Conservation (phyloP, 2,329 filamentous ascomycete species). For the Epichloe sylvatica region DNA sequence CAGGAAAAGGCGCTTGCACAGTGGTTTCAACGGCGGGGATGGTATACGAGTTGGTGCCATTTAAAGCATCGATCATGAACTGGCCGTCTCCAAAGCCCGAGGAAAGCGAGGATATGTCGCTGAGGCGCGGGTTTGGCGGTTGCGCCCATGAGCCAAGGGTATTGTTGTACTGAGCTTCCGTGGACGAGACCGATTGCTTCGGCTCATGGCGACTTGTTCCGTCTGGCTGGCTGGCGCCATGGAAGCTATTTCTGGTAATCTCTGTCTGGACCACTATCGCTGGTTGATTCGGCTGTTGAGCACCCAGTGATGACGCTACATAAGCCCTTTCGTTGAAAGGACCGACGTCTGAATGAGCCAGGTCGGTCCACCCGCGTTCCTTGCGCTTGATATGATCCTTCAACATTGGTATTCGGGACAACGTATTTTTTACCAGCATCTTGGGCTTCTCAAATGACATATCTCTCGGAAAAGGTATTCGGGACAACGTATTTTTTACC, state of each 20-base stretch:
- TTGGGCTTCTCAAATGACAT: slow-evolving; percentile 2
- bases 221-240: background rate
- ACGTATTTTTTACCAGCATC: slow-evolving; percentile 7
- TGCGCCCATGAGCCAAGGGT: slow-evolving; percentile 9
- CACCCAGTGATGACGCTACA: background rate
- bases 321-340: slow-evolving; percentile 6
- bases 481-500: slow-evolving; percentile 9
- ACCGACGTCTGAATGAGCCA: slow-evolving; percentile 17
- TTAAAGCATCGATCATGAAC: slow-evolving; percentile 27
- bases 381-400: slow-evolving; percentile 16
- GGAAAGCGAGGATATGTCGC: slow-evolving; percentile 45
- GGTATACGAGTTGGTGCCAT: slow-evolving; percentile 14
- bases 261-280: slow-evolving; percentile 8
- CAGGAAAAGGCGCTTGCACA: slow-evolving; percentile 6
- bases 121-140: slow-evolving; percentile 23
- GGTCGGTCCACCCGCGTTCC: slow-evolving; percentile 20
- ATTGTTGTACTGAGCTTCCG: slow-evolving; percentile 7
- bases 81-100: slow-evolving; percentile 52
- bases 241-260: slow-evolving; percentile 4
- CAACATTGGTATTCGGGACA: slow-evolving; percentile 22
- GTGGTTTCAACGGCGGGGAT: slow-evolving; percentile 7
- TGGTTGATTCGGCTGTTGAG: background rate
- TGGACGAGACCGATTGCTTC: slow-evolving; percentile 4
- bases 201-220: background rate
- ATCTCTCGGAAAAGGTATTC: slow-evolving; percentile 10